Evolutionary conservation across 2,329 filamentous ascomycete species (phyloP).

Genomic region (Nemania diffusa): DNA sequence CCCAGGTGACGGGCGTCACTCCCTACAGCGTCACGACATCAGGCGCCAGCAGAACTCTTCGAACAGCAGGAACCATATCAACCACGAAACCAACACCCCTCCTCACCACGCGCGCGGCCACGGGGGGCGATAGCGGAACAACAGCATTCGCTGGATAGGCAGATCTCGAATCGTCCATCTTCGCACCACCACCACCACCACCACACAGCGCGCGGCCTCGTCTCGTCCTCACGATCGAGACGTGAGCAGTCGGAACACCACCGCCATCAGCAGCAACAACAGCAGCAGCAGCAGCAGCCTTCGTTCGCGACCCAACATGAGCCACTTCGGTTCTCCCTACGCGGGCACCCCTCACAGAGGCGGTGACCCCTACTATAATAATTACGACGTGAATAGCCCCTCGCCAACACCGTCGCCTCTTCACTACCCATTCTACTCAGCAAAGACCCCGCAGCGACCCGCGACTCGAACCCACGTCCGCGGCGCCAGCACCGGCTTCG

Average conservation of each 20-base stretch:
- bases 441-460: conserved; percentile 62
- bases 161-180: conserved; percentile 5
- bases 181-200: background rate
- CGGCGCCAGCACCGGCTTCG: conserved; percentile 55
- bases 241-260: conserved; percentile 44
- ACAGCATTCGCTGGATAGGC: background rate
- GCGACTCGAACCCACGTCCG: conserved; percentile 64
- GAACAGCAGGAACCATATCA: conserved; percentile 15
- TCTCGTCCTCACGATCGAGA: conserved; percentile 35
- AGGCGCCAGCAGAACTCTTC: conserved; percentile 52
- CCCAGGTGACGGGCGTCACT: conserved; percentile 68
- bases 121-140: conserved; percentile 36
- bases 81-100: conserved; percentile 27
- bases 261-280: conserved; percentile 11
- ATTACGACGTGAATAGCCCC: conserved; percentile 63
- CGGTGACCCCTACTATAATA: conserved; percentile 61
- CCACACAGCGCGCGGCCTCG: conserved; percentile 1
- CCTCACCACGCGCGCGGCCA: conserved; percentile 26
- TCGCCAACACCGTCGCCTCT: conserved; percentile 68
- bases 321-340: conserved; percentile 55
- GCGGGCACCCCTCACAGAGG: conserved; percentile 56
- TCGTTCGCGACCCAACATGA: conserved; percentile 52
- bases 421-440: conserved; percentile 60
- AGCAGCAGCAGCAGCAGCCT: too few species aligned
- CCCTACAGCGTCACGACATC: conserved; percentile 59